These are phyloP conservation scores for Colletotrichum gigasporum DNA, from an alignment of 2,329 filamentous ascomycete species.

Conservation along the genomic window DNA sequence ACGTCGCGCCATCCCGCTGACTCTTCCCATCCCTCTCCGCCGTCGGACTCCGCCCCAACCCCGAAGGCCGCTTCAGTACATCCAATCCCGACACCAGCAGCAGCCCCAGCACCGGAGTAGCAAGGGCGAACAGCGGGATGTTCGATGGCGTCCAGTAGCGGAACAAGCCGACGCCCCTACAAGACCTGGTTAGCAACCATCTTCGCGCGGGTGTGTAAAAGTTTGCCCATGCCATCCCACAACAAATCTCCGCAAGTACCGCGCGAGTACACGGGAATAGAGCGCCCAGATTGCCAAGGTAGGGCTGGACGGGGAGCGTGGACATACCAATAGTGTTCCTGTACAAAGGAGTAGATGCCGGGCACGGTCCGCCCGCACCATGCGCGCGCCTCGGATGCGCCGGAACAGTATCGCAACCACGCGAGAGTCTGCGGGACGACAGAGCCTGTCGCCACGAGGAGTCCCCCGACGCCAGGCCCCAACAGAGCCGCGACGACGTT, in stretches of 20 bases:
- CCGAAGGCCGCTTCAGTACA: slow-evolving; percentile 39
- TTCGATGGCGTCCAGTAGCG: slow-evolving; percentile 91
- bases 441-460: slow-evolving; percentile 73
- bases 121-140: slow-evolving; percentile 86
- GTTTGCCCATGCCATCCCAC: neutral
- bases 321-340: slow-evolving; percentile 88
- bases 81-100: slow-evolving; percentile 69
- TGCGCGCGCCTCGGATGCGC: slow-evolving; percentile 54
- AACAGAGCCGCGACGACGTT: slow-evolving; percentile 60
- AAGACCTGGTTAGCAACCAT: slow-evolving; percentile 7
- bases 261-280: slow-evolving; percentile 7
- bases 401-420: slow-evolving; percentile 74
- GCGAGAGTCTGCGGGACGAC: slow-evolving; percentile 78
- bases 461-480: slow-evolving; percentile 72
- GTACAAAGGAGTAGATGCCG: slow-evolving; percentile 92
- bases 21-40: neutral
- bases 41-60: slow-evolving; percentile 16
- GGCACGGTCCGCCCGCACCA: slow-evolving; percentile 83
- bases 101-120: slow-evolving; percentile 78
- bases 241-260: slow-evolving; percentile 23
- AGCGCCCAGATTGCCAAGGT: too few species aligned
- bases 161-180: slow-evolving; percentile 87
- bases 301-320: slow-evolving; percentile 19
- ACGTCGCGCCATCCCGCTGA: neutral
- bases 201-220: too few species aligned